Evolutionary conservation across 2,329 filamentous ascomycete species (phyloP).

Genomic region (Cytospora mali): DNA sequence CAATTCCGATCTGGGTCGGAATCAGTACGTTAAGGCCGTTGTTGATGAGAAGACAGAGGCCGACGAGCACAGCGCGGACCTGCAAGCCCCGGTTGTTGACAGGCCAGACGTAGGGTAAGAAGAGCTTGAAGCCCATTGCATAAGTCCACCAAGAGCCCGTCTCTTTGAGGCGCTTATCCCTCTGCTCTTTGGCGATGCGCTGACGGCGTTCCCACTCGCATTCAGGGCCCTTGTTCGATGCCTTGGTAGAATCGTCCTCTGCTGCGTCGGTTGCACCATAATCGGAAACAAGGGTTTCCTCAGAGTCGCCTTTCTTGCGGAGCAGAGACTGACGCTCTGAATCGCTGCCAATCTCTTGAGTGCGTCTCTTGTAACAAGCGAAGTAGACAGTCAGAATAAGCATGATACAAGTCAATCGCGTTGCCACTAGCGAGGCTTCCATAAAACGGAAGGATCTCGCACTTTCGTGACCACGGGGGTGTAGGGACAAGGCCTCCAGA

Average conservation of each 20-base stretch:
- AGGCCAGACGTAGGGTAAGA: conserved; percentile 81
- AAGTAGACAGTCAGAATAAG: conserved; percentile 41
- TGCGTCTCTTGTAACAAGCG: conserved; percentile 28
- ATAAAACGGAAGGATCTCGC: conserved; percentile 31
- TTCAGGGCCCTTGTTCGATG: conserved; percentile 46
- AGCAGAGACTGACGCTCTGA: conserved; percentile 63
- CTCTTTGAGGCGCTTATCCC: conserved; percentile 70
- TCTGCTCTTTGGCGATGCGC: conserved; percentile 58
- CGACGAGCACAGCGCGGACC: conserved; percentile 66
- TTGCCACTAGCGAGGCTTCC: conserved; percentile 37
- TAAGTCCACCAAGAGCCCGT: conserved; percentile 79
- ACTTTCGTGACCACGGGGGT: conserved; percentile 18
- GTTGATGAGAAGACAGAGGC: conserved; percentile 67
- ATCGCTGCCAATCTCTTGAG: conserved; percentile 43
- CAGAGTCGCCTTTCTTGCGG: conserved; percentile 39
- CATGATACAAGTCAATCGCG: conserved; percentile 40
- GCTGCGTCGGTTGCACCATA: conserved; percentile 22
- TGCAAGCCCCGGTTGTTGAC: conserved; percentile 67
- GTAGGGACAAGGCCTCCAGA: conserved; percentile 38
- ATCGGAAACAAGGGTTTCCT: conserved; percentile 29
- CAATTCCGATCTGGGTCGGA: conserved; percentile 78
- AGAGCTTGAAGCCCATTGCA: conserved; percentile 73
- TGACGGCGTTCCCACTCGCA: conserved; percentile 57
- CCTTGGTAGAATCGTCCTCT: conserved; percentile 30
- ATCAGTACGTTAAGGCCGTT: conserved; percentile 77